Base-by-base conservation (phyloP, 2,329 filamentous ascomycete genomes). In the Talaromyces atroroseus region DNA sequence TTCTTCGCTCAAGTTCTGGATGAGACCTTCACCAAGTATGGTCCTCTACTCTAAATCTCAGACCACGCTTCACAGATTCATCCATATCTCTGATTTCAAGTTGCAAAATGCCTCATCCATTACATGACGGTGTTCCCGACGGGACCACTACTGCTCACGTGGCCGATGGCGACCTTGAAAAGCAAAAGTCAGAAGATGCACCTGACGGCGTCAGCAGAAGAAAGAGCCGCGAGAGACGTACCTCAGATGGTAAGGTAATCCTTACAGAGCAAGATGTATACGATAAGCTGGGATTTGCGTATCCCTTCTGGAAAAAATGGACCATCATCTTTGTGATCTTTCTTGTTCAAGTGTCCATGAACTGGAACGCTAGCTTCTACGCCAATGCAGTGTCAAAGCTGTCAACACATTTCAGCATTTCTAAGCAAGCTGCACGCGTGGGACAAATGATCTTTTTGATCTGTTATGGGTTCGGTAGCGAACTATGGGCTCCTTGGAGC, bases 401-500 rank as follows among this genome's bases (percentile, higher is more conserved):
- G 57, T 71, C 80, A 0, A 74, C 83, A 12, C 79, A 90, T 58
- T 92, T 90, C 63, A 62, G 72, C 45, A 83, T 92, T 60, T 85
- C 83, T 54, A 76, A 77, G 14, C 86, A 89, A 68, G 82, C 81
- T 8, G 87, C 86, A 2, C 81, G 88, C 54, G 78, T 83, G 46
- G 89, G 89, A 60, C 87, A 89, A 60, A 86, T 88, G 73, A 81
- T 89, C 61, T 94, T 92, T 71, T 75, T 94, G 21, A 77, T 94
- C 54, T 74, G 85, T 3, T 94, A 94, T 68, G 89, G 87, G 34
- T 90, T 94, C 66, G 89, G 90, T 18, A 92, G 90, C 67, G 89
- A 94, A 71, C 79, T 92, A 0, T 94, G 89, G 89, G 89, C 89
- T 0, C 89, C 89, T 0, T 94, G 89, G 87, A 88, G 84, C 23